These are phyloP conservation scores for Ormosia emarginata DNA, from an alignment of 306 rosid genomes.

Conservation along the genomic window DNA sequence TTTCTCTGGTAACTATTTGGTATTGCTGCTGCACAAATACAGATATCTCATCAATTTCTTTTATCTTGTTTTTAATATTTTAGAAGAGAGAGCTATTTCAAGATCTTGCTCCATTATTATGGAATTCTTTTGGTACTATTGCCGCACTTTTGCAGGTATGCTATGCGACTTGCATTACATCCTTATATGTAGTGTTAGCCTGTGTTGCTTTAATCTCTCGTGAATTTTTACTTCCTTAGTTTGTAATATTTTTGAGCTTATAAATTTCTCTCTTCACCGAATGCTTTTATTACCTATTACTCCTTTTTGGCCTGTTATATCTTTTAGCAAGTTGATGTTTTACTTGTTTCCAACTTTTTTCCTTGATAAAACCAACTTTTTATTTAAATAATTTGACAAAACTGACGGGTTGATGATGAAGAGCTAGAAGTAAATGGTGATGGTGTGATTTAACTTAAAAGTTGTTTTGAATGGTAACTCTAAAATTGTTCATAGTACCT, in stretches of 20 bases:
- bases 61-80: neutral
- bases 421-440: neutral
- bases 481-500: neutral
- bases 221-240: neutral
- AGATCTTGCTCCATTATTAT: conserved; percentile 90
- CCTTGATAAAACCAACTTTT: neutral
- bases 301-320: neutral
- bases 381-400: neutral
- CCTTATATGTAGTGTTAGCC: conserved; percentile 2
- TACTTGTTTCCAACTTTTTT: neutral
- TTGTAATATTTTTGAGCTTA: neutral
- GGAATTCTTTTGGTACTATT: conserved; percentile 97
- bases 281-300: conserved; percentile 2
- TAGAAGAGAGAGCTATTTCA: conserved; percentile 94
- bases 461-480: neutral
- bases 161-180: conserved; percentile 19
- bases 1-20: conserved; percentile 31
- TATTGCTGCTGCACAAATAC: conserved; percentile 32
- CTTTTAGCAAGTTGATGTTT: neutral
- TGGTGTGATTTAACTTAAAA: neutral
- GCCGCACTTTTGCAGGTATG: conserved; percentile 79
- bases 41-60: conserved; percentile 18
- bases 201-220: neutral
- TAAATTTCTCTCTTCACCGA: neutral
- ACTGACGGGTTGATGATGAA: neutral